Percentiles rank a stretch among this genome's conserved stretches.
Conservation (phyloP, 1,284 basidiomycete species). For the Apiotrichum akiyoshidainum region DNA sequence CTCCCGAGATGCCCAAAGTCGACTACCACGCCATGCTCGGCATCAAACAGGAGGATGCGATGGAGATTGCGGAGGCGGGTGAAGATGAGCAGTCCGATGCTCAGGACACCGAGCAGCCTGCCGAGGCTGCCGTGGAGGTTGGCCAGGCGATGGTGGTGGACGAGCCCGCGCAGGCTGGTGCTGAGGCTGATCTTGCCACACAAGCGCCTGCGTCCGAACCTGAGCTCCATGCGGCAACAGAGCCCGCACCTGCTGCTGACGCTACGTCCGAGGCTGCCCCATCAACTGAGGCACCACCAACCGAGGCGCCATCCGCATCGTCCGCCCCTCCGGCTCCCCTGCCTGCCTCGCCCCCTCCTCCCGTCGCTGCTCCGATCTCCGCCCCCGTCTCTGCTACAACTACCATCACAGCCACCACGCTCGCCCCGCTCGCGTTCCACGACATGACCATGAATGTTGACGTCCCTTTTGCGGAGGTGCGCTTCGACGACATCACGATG, state of each 20-base stretch:
- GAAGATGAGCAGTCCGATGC: too few relatives aligned
- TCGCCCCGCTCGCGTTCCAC: background rate
- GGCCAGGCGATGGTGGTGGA: background rate
- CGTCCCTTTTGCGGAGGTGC: background rate
- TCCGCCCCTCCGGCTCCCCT: background rate
- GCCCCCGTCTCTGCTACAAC: too few relatives aligned
- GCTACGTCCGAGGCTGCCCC: background rate
- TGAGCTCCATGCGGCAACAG: background rate
- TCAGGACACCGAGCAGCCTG: background rate
- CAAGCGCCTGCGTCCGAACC: background rate
- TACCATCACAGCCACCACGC: background rate
- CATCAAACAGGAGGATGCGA: background rate
- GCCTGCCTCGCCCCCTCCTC: background rate
- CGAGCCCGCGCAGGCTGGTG: background rate
- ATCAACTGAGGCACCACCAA: background rate
- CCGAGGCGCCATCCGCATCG: background rate
- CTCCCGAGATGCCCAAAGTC: background rate
- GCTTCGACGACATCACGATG: conserved; percentile 2
- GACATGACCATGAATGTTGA: background rate
- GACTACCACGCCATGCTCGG: conserved; percentile 1
- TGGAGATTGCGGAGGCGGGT: background rate
- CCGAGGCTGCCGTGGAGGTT: background rate
- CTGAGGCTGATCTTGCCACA: background rate
- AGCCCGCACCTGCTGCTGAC: background rate
- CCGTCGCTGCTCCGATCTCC: too few relatives aligned